Evolutionary conservation across 805 yeast genomes (phyloP).

Genomic region (Candida peoriensis): DNA sequence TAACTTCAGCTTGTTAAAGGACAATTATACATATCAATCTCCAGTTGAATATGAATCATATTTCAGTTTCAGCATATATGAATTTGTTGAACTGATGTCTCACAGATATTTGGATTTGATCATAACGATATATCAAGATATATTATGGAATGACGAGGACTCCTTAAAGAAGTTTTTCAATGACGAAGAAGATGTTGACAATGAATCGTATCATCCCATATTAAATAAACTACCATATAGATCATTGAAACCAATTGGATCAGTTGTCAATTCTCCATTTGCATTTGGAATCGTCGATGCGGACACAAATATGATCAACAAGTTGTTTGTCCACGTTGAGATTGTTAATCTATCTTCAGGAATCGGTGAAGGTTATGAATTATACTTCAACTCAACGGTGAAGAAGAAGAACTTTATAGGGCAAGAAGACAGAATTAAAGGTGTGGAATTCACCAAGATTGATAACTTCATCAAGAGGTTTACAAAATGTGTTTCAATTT

Average conservation of each 20-base stretch:
- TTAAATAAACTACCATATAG: slow-evolving; percentile 6
- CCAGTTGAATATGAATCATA: slow-evolving; percentile 10
- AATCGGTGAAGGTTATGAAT: slow-evolving; percentile 24
- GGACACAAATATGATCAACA: slow-evolving; percentile 15
- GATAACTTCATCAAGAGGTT: slow-evolving; percentile 22
- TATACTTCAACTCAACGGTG: slow-evolving; percentile 17
- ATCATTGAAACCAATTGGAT: slow-evolving; percentile 22
- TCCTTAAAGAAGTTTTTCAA: slow-evolving; percentile 11
- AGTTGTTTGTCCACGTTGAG: slow-evolving; percentile 22
- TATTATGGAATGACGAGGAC: slow-evolving; percentile 5
- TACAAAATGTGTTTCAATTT: slow-evolving; percentile 23
- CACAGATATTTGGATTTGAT: slow-evolving; percentile 8
- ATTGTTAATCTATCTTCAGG: slow-evolving; percentile 17
- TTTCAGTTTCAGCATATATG: slow-evolving; percentile 11
- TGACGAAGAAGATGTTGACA: slow-evolving; percentile 7
- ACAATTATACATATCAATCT: slow-evolving; percentile 3
- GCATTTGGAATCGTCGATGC: slow-evolving; percentile 21
- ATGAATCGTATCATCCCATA: slow-evolving; percentile 13
- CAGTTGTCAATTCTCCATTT: slow-evolving; percentile 17
- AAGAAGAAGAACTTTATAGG: slow-evolving; percentile 10
- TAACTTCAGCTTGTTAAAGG: slow-evolving; percentile 2
- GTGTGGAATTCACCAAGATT: slow-evolving; percentile 19
- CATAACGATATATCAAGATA: slow-evolving; percentile 6
- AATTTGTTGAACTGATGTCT: slow-evolving; percentile 14
- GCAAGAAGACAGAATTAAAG: slow-evolving; percentile 8